Percentiles rank a stretch among this genome's conserved stretches.
Evolutionary conservation across 352 stramenopile genomes (phyloP).

Genomic region (Aphanomyces cochlioides): DNA sequence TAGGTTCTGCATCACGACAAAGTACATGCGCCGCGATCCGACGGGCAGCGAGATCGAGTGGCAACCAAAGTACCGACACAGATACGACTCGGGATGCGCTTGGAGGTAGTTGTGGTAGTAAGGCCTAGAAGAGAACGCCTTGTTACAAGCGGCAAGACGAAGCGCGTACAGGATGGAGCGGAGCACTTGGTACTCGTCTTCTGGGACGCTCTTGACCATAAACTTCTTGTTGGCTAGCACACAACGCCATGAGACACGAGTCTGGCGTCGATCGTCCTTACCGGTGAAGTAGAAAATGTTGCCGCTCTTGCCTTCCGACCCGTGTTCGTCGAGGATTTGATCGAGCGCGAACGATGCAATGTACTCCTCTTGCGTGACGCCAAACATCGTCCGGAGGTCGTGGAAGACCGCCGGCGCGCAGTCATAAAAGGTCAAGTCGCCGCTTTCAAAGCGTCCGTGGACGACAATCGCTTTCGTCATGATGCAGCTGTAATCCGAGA

Average conservation of each 20-base stretch:
- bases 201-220: constrained; percentile 85
- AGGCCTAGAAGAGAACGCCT: constrained; percentile 35
- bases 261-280: constrained; percentile 18
- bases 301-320: constrained; percentile 77
- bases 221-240: constrained; percentile 75
- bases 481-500: constrained; percentile 67
- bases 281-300: constrained; percentile 87
- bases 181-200: constrained; percentile 79
- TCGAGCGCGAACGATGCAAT: constrained; percentile 70
- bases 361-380: constrained; percentile 63
- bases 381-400: constrained; percentile 67
- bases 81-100: constrained; percentile 64
- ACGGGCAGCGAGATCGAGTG: constrained; percentile 81
- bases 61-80: constrained; percentile 81
- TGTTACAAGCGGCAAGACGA: no score
- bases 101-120: constrained; percentile 78
- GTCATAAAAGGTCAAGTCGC: constrained; percentile 64
- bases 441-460: constrained; percentile 52
- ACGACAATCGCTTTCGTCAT: constrained; percentile 70
- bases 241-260: background rate
- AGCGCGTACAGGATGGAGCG: constrained; percentile 62
- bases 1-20: constrained; percentile 64
- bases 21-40: constrained; percentile 74
- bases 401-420: constrained; percentile 77
- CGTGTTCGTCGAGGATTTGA: constrained; percentile 70